Percentiles rank a stretch among this genome's conserved stretches.
Conservation (phyloP, 2,329 filamentous ascomycete genomes). For the Pestalotiopsis sp. region DNA sequence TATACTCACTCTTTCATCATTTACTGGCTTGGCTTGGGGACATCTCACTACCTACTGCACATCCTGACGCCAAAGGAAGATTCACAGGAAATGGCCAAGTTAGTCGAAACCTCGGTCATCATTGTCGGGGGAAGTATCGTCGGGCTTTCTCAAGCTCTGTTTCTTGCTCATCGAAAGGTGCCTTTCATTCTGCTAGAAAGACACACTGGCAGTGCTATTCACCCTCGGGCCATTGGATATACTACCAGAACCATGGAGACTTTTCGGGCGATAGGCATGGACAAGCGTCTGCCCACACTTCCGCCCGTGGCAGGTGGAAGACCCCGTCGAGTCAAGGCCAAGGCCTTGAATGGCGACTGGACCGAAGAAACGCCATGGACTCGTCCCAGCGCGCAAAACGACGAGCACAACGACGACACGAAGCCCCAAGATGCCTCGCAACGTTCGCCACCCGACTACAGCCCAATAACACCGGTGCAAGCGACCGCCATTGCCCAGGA, state of each 20-base stretch:
- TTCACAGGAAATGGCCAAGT: background rate
- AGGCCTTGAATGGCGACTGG: conserved; percentile 5
- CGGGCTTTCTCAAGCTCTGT: conserved; percentile 16
- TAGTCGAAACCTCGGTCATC: background rate
- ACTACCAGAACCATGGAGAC: conserved; percentile 12
- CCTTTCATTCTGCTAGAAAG: conserved; percentile 18
- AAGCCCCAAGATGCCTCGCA: background rate
- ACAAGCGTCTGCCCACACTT: conserved; percentile 3
- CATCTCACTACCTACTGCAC: background rate
- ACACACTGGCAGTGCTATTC: conserved; percentile 15
- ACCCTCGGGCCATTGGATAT: conserved; percentile 16
- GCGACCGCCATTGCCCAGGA: conserved; percentile 34
- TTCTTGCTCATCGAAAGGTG: conserved; percentile 16
- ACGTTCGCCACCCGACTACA: conserved; percentile 2
- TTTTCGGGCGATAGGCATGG: conserved; percentile 12
- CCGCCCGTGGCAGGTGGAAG: background rate
- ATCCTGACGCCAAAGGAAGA: too few species aligned
- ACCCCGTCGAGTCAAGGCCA: conserved; percentile 1
- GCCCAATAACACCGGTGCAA: background rate
- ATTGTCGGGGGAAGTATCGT: conserved; percentile 15
- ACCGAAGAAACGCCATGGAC: background rate
- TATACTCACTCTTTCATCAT: too few species aligned
- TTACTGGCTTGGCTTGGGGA: background rate
- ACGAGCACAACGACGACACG: background rate
- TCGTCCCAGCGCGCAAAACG: background rate